Base-by-base conservation (phyloP, 2,329 filamentous ascomycete species). In the Phialophora chinensis region DNA sequence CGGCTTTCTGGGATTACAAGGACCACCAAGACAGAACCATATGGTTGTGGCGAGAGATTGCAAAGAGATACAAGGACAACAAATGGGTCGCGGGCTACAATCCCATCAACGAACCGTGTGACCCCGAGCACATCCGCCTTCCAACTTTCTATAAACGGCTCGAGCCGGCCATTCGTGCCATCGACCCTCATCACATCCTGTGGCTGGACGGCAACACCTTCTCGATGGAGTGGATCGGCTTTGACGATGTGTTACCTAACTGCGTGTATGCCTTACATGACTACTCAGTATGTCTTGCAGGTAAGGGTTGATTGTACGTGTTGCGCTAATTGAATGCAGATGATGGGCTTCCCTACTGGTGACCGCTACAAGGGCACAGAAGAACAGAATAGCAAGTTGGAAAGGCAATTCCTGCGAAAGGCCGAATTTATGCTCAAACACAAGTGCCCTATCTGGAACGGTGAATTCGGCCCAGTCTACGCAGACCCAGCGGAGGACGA, bases 1-100 rank as follows among this genome's bases (percentile, higher is more conserved):
- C 82, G 1, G 77, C 79, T 0, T 84, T 85, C 71, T 84, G 83
- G 83, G 81, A 84, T 38, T 79, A 81, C 71, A 82, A 81, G 67
- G 82, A 84, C 61, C 79, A 81, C 62, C 83, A 85, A 71, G 83
- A 84, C 66, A 77, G 82, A 10, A 81, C 80, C 3, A 42, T 84
- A 2, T 82, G 80, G 79, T 76, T 84, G 1, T 84, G 82, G 83
- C 75, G 79, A 62, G 75, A 81, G 68, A 79, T 84, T 55, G 81
- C 80, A 1, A 73, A 74, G 17, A 76, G 77, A n/a, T 85, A 84
- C 65, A 80, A 75, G 50, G 73, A 73, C 44, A 82, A 83, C 52
- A 67, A 78, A 3, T 82, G 79, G 76, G 77, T 83, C 20, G 83
- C 83, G 2, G 83, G 83, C 2, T 85, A 84, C 70, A 84, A 84